Percentiles rank a stretch among this genome's conserved stretches.
Conservation (phyloP, 805 yeast species). For the Isabelozyma heimii region DNA sequence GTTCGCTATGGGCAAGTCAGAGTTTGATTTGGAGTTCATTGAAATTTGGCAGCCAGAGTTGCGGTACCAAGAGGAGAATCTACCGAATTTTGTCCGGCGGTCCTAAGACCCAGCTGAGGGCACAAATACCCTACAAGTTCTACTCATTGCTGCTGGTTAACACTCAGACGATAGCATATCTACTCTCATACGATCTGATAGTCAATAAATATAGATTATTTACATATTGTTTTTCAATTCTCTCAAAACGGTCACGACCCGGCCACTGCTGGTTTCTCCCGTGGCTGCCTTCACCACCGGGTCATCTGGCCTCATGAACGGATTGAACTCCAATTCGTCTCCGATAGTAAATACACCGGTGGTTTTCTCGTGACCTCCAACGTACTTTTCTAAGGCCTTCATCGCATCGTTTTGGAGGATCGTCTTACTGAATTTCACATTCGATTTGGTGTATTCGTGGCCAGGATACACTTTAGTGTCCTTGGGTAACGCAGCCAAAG, state of each 20-base stretch:
- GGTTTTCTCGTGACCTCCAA: constrained; percentile 60
- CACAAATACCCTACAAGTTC: too few species aligned
- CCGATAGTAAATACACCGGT: constrained; percentile 82
- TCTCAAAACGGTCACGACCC: constrained; percentile 72
- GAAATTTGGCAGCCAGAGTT: constrained; percentile 74
- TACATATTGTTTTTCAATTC: constrained; percentile 63
- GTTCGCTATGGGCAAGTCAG: constrained; percentile 92
- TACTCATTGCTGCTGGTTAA: too few species aligned
- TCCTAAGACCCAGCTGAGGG: constrained; percentile 4
- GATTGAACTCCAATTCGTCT: constrained; percentile 82
- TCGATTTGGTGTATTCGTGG: constrained; percentile 88
- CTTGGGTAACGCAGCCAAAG: constrained; percentile 59
- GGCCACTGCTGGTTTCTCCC: constrained; percentile 50
- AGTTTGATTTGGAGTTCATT: constrained; percentile 84
- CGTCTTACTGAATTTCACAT: constrained; percentile 72
- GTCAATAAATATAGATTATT: neutral
- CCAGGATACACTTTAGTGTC: constrained; percentile 86
- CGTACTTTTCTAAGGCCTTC: constrained; percentile 49
- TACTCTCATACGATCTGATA: too few species aligned
- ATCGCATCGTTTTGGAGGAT: constrained; percentile 58
- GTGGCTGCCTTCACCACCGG: constrained; percentile 58
- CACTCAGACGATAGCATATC: too few species aligned
- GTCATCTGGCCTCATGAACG: constrained; percentile 80
- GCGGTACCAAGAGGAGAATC: constrained; percentile 41
- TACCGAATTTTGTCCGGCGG: constrained; percentile 64